Conservation (phyloP, 2,329 filamentous ascomycete genomes). For the Hirsutella thompsonii region DNA sequence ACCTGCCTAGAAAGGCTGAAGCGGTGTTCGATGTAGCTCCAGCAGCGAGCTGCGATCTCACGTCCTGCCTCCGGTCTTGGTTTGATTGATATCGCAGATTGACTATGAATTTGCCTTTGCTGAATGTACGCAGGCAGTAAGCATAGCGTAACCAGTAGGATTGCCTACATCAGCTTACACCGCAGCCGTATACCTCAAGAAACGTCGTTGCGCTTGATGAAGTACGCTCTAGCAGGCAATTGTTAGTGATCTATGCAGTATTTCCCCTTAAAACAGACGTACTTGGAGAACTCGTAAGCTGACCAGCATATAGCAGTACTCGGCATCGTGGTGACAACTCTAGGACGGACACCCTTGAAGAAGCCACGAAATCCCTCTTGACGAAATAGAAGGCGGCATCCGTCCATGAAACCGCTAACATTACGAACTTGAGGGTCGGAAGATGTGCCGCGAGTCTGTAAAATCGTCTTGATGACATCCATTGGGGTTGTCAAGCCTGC, state of each 20-base stretch:
- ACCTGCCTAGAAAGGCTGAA: too few species aligned
- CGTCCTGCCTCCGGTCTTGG: too few species aligned
- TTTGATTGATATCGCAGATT: too few species aligned
- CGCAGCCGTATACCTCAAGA: too few species aligned
- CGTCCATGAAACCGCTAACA: constrained; percentile 71
- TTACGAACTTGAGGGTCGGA: constrained; percentile 67
- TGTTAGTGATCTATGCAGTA: neutral
- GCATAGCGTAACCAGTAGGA: too few species aligned
- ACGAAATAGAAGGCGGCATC: constrained; percentile 67
- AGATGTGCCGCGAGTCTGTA: constrained; percentile 84
- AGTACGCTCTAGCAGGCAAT: constrained; percentile 37
- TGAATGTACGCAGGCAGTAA: too few species aligned
- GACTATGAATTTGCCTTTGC: too few species aligned
- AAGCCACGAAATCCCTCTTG: constrained; percentile 80
- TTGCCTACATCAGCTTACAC: too few species aligned
- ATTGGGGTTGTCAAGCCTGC: constrained; percentile 90
- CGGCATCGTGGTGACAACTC: constrained; percentile 93
- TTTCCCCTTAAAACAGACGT: constrained; percentile 16
- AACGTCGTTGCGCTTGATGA: constrained; percentile 39
- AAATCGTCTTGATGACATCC: constrained; percentile 95
- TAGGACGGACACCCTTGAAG: constrained; percentile 81
- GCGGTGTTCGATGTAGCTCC: too few species aligned
- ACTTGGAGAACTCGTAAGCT: constrained; percentile 58
- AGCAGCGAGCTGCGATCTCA: too few species aligned
- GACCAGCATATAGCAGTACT: constrained; percentile 99